phyloP scores from a whole-genome alignment of 768 basidiomycete genomes.

The Lactifluus piperatus region DNA sequence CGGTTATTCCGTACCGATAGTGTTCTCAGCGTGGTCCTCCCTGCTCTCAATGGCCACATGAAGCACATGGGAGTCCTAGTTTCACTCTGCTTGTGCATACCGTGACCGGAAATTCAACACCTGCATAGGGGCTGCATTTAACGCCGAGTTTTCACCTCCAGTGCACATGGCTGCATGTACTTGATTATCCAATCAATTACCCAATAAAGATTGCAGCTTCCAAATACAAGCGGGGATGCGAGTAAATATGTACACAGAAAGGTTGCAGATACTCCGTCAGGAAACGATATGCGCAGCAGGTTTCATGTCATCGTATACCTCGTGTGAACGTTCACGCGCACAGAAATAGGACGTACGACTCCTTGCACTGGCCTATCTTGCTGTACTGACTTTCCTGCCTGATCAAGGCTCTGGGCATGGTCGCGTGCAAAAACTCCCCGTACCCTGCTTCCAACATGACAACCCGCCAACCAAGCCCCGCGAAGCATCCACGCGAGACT shows the following conservation, averaged over 20 bases:
- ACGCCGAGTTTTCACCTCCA: too few species aligned
- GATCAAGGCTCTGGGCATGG: background rate
- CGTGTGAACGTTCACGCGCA: background rate
- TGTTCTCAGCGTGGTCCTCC: too few species aligned
- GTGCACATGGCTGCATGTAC: background rate
- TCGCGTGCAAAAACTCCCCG: background rate
- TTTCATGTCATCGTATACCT: background rate
- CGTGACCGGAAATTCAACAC: too few species aligned
- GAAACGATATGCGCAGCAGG: too few species aligned
- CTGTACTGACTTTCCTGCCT: background rate
- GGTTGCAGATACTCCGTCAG: background rate
- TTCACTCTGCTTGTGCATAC: too few species aligned
- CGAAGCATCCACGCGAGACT: constrained; percentile 9
- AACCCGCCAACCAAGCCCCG: background rate
- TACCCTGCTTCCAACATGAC: background rate
- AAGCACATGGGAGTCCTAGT: too few species aligned
- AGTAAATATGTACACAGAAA: background rate
- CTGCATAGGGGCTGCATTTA: too few species aligned
- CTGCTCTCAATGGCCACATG: too few species aligned
- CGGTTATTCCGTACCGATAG: too few species aligned
- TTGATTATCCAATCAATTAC: background rate
- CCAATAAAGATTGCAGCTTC: background rate
- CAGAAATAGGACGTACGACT: background rate
- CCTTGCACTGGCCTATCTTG: background rate
- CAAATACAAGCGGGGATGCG: background rate